Evolutionary conservation across 805 yeast genomes (phyloP), one percentile per base, ranked within the genome.

Genomic region (Blastobotrys chiropterorum): DNA sequence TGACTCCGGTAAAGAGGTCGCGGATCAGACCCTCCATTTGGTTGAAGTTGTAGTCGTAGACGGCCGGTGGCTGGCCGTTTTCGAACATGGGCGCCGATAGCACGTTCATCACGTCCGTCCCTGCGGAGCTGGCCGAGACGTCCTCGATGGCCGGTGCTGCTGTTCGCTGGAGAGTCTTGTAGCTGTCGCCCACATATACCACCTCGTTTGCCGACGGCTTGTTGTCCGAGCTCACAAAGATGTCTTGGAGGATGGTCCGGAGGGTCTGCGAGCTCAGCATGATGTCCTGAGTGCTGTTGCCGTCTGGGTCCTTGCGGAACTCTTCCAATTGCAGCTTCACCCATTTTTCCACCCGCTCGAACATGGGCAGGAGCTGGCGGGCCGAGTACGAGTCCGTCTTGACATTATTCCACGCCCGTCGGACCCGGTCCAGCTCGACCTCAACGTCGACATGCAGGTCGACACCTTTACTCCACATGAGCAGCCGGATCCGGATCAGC

Each of bases 281-380:
- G 11, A 26, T 26, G 11, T 26, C 34, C 34, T 26, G n/a, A n/a
- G n/a, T n/a, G n/a, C n/a, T 26, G 34, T 16, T n/a, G 17, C 19
- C 39, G 2, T 19, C 19, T 14, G 17, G 49, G 31, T 38, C 38
- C 34, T 38, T 41, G 31, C 8, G 34, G 43, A 7, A 15, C 43
- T 40, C 43, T 13, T n/a, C 7, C 38, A 30, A 30, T 16, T 26
- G 34, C 15, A 44, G 39, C 7, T 44, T 30, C 19, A 26, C 38
- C 44, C 44, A 47, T 31, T 17, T 21, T 13, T 39, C 50, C 11
- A 47, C 38, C 38, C 22, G 45, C 20, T 39, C 39, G 15, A 47
- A 19, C 39, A 47, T 39, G 6, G n/a, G 45, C 26, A 62, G 83
- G 82, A 69, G 81, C 79, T 64, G 78, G 72, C 51, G 71, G 13